Conservation (phyloP, 2,329 filamentous ascomycete genomes). For the Exutisphaerella laricina region DNA sequence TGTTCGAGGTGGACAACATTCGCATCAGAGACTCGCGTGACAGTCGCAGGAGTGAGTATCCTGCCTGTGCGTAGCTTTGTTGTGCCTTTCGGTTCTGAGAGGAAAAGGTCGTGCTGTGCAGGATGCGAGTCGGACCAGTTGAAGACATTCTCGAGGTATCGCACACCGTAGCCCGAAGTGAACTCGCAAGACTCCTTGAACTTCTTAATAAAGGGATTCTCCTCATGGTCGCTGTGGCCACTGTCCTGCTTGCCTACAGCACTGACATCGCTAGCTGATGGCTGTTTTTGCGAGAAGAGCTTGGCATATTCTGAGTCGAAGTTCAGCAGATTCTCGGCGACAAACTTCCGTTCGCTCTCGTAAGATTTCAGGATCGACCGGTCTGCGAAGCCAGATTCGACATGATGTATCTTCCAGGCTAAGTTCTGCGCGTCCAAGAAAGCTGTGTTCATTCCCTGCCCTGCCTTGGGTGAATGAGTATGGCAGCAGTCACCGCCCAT, state of each 20-base stretch:
- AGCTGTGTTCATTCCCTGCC: constrained; percentile 59
- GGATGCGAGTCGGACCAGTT: constrained; percentile 76
- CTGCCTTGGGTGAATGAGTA: constrained; percentile 58
- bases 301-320: constrained; percentile 89
- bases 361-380: constrained; percentile 76
- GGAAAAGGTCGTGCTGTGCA: constrained; percentile 64
- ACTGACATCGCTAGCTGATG: constrained; percentile 66
- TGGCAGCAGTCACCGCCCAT: constrained; percentile 62
- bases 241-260: constrained; percentile 54
- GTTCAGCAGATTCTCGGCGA: constrained; percentile 75
- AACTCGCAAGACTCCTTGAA: constrained; percentile 92
- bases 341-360: constrained; percentile 75
- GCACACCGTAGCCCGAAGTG: constrained; percentile 85
- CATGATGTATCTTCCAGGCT: constrained; percentile 92
- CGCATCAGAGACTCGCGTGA: constrained; percentile 80
- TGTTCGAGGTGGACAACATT: constrained; percentile 89
- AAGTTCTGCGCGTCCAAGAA: constrained; percentile 70
- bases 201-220: constrained; percentile 78
- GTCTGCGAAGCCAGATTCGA: constrained; percentile 74
- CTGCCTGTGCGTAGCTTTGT: constrained; percentile 67
- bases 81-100: constrained; percentile 49
- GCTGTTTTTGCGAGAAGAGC: constrained; percentile 74
- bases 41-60: constrained; percentile 70
- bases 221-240: constrained; percentile 39
- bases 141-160: constrained; percentile 72